Conservation (phyloP, 2,329 filamentous ascomycete genomes). For the Leptographium radiaticola region DNA sequence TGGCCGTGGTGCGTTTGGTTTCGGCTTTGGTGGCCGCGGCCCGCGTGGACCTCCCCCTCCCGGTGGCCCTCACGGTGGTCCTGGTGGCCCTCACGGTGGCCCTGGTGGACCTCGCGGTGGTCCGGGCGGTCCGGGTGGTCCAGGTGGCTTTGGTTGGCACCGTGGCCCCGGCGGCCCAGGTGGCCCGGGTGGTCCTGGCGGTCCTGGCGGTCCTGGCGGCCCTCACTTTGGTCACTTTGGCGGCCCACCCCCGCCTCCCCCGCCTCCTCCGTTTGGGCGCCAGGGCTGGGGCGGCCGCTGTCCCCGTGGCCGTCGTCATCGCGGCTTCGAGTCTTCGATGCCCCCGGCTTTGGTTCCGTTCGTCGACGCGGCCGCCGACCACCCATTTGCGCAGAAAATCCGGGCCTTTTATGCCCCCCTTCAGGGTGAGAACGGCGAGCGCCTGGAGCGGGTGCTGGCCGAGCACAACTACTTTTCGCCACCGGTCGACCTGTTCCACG, state of each 20-base stretch:
- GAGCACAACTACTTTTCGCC: constrained; percentile 39
- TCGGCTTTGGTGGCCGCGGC: background rate
- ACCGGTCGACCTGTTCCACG: constrained; percentile 57
- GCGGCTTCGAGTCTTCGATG: constrained; percentile 23
- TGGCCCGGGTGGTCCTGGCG: constrained; percentile 9
- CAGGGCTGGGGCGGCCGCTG: background rate
- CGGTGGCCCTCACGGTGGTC: constrained; percentile 6
- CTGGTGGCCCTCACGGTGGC: constrained; percentile 5
- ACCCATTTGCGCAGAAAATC: constrained; percentile 29
- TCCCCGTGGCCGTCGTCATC: constrained; percentile 6
- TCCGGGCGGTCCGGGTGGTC: constrained; percentile 4
- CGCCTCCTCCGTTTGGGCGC: background rate
- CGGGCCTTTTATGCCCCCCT: constrained; percentile 13
- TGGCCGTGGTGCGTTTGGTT: constrained; percentile 1
- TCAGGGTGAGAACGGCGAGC: constrained; percentile 7
- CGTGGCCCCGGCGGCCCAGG: constrained; percentile 3
- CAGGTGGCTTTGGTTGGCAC: background rate
- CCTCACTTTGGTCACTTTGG: background rate
- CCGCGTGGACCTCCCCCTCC: constrained; percentile 1
- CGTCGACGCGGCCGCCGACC: constrained; percentile 24
- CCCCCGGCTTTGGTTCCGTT: background rate
- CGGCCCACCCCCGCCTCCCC: constrained; percentile 2
- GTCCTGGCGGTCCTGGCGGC: constrained; percentile 4
- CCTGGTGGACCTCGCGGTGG: background rate
- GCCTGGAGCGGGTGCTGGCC: background rate